Conservation (phyloP, 805 yeast species). For the Debaryomyces prosopidis region DNA sequence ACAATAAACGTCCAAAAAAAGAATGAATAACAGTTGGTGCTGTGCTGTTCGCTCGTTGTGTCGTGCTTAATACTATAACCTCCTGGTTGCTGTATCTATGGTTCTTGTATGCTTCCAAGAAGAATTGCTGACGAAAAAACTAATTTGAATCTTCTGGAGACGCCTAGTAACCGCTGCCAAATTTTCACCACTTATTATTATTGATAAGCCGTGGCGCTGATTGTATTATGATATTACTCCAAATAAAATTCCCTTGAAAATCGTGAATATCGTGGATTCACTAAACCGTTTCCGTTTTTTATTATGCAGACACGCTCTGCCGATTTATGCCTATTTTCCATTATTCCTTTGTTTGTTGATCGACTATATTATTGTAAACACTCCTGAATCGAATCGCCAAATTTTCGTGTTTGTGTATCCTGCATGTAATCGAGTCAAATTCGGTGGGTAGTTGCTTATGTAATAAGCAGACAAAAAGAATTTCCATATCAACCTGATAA, state of each 20-base stretch:
- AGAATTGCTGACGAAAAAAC: neutral
- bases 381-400: neutral
- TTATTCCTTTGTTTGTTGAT: neutral
- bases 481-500: neutral
- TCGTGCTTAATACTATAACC: neutral
- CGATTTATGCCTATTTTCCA: too few relatives aligned
- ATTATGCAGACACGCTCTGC: neutral
- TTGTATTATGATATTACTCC: neutral
- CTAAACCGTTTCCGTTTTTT: neutral
- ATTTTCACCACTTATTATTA: too few relatives aligned
- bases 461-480: constrained; percentile 1
- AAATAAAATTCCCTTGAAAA: neutral
- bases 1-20: neutral
- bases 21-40: constrained; percentile 10
- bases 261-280: neutral
- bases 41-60: neutral
- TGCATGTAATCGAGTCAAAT: neutral
- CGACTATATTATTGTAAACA: neutral
- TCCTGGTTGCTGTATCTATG: too few relatives aligned
- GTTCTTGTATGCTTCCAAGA: neutral
- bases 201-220: neutral
- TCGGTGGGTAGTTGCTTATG: neutral
- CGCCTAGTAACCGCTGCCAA: too few relatives aligned
- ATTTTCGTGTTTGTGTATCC: neutral
- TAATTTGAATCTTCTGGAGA: too few relatives aligned